Evolutionary conservation across 768 basidiomycete genomes (phyloP).

Genomic region (Royoungia palumana): DNA sequence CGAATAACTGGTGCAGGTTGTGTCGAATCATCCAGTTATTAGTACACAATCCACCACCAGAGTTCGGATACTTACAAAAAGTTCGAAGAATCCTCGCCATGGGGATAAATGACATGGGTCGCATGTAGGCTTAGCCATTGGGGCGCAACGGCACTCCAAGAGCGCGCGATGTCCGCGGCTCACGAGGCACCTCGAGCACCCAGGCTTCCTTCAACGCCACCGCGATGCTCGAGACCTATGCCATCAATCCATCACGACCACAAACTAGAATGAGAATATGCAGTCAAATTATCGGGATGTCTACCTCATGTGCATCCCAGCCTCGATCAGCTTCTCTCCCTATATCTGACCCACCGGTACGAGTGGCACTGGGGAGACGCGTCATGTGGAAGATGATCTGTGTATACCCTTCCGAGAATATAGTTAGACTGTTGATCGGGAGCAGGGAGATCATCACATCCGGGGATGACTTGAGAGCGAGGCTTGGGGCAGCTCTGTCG

Average conservation of each 20-base stretch:
- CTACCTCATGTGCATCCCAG: constrained; percentile 56
- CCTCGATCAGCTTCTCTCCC: constrained; percentile 21
- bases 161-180: constrained; percentile 39
- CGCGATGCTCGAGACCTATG: no score
- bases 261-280: constrained; percentile 13
- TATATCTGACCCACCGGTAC: constrained; percentile 47
- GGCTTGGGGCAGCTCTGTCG: constrained; percentile 63
- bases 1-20: no score
- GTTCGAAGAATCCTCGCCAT: constrained; percentile 46
- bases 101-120: constrained; percentile 52
- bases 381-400: constrained; percentile 54
- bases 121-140: constrained; percentile 59
- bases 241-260: no score
- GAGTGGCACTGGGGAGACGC: constrained; percentile 12
- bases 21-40: no score
- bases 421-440: constrained; percentile 58
- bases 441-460: constrained; percentile 50
- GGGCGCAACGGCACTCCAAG: constrained; percentile 28
- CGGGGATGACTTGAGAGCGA: constrained; percentile 51
- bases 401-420: constrained; percentile 53
- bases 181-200: constrained; percentile 62
- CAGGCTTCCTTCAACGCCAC: no score
- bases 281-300: constrained; percentile 53
- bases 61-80: no score
- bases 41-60: no score